Base-by-base conservation (phyloP, 2,329 filamentous ascomycete species). In the Diaporthe ilicicola region DNA sequence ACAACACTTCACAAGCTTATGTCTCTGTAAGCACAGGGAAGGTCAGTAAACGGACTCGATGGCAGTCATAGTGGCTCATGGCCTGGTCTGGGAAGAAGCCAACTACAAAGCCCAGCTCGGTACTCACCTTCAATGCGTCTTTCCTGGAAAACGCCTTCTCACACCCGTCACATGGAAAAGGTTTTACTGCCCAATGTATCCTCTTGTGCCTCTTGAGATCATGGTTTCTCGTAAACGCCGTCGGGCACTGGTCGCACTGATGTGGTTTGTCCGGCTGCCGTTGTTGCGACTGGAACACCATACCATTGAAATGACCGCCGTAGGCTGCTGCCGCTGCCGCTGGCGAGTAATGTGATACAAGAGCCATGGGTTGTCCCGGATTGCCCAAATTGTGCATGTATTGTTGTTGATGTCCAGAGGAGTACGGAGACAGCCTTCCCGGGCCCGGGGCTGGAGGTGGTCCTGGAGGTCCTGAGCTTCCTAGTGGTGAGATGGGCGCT, bases 101-200 rank as follows among this genome's bases (percentile, higher is more conserved):
- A 27, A 29, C 4, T 29, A 24, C n/a, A 19, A 12, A 37, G 19
- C 19, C 19, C 32, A 13, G 44, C 29, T 24, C n/a, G 24, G 22
- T 13, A 84, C 89, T 77, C 84, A 98, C 96, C 93, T 98, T 98
- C 37, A 99, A 85, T 12, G 96, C 96, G 81, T 98, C 96, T 80
- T 98, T 98, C 72, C 96, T 88, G 3, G 95, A 98, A 78, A 99
- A 99, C 79, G 93, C 96, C 88, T 98, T 98, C 73, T 97, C 94
- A 79, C 96, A 99, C 77, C 92, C 92, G 8, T 86, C 89, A 80
- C 96, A 99, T 0, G 95, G 95, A 80, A 95, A 98, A 0, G 96
- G 96, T 85, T 99, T 99, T 50, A 98, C 94, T 0, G 94, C 93
- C 70, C 98, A 83, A 81, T 99, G 96, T 71, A 98, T 98, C 62